These are phyloP conservation scores for Trametes punicea DNA, from an alignment of 768 basidiomycete genomes.

Conservation along the genomic window DNA sequence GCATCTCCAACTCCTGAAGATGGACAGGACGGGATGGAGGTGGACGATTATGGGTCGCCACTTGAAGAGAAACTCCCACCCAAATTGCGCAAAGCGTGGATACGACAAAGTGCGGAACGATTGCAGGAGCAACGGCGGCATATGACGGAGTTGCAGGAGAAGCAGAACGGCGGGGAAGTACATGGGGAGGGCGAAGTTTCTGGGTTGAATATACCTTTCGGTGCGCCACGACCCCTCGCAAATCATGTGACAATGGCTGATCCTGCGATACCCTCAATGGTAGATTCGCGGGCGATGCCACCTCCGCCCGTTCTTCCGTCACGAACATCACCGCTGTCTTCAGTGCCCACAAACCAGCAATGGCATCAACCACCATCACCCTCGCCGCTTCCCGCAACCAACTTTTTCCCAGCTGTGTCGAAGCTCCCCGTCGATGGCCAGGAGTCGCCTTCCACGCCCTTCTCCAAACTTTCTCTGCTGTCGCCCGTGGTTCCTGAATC, in stretches of 20 bases:
- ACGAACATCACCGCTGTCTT: conserved; percentile 39
- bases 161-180: not conserved
- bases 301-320: conserved; percentile 49
- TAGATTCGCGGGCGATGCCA: conserved; percentile 44
- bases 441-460: conserved; percentile 45
- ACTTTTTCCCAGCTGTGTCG: not conserved
- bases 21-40: conserved; percentile 13
- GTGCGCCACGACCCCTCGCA: conserved; percentile 10
- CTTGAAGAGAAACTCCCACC: conserved; percentile 48
- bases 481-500: conserved; percentile 29
- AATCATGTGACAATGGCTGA: not conserved
- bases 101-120: conserved; percentile 24
- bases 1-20: not conserved
- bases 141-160: not conserved
- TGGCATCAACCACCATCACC: conserved; percentile 13
- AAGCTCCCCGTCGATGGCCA: conserved; percentile 4
- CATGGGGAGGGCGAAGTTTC: conserved; percentile 4
- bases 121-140: conserved; percentile 27
- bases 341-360: conserved; percentile 5
- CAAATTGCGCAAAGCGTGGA: conserved; percentile 56
- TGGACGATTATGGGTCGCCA: conserved; percentile 13
- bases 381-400: not conserved
- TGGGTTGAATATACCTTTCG: conserved; percentile 14
- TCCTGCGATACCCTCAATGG: not conserved
- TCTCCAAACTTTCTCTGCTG: conserved; percentile 51